phyloP scores from a whole-genome alignment of 2,329 filamentous ascomycete genomes.

The Falciphora oryzae region DNA sequence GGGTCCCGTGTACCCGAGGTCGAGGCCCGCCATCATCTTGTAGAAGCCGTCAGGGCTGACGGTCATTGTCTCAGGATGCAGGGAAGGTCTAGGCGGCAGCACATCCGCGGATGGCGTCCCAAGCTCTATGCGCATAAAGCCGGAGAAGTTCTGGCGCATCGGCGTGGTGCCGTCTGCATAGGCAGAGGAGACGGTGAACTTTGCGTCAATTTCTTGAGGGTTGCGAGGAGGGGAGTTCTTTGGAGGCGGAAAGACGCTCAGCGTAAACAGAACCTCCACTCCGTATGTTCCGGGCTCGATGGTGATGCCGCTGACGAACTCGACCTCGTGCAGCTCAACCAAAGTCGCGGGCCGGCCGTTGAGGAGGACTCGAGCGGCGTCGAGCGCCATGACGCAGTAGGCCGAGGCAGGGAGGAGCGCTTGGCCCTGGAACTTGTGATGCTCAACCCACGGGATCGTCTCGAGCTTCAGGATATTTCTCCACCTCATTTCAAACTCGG shows the following conservation, averaged over 20 bases:
- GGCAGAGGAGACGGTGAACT: constrained; percentile 29
- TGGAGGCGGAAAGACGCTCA: constrained; percentile 20
- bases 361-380: constrained; percentile 30
- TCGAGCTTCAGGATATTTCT: constrained; percentile 18
- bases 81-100: constrained; percentile 21
- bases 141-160: constrained; percentile 32
- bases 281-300: constrained; percentile 27
- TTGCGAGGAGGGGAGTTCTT: constrained; percentile 4
- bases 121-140: constrained; percentile 26
- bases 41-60: constrained; percentile 32
- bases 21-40: constrained; percentile 32
- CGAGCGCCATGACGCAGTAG: constrained; percentile 41
- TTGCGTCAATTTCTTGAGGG: constrained; percentile 22
- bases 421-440: constrained; percentile 38
- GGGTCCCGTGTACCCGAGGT: constrained; percentile 33
- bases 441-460: constrained; percentile 30
- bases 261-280: constrained; percentile 31
- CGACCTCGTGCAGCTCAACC: constrained; percentile 27
- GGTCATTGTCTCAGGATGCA: constrained; percentile 25
- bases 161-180: constrained; percentile 24
- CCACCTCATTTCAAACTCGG: constrained; percentile 19
- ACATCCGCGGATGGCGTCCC: constrained; percentile 20
- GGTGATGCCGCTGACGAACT: constrained; percentile 27
- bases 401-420: constrained; percentile 40
- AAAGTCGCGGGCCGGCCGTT: constrained; percentile 20